A percentile compares a stretch with the other conserved stretches of the same genome.
Evolutionary conservation across 192 early-diverging fungal species (phyloP).

Genomic region (Thoreauomyces humboldtii): DNA sequence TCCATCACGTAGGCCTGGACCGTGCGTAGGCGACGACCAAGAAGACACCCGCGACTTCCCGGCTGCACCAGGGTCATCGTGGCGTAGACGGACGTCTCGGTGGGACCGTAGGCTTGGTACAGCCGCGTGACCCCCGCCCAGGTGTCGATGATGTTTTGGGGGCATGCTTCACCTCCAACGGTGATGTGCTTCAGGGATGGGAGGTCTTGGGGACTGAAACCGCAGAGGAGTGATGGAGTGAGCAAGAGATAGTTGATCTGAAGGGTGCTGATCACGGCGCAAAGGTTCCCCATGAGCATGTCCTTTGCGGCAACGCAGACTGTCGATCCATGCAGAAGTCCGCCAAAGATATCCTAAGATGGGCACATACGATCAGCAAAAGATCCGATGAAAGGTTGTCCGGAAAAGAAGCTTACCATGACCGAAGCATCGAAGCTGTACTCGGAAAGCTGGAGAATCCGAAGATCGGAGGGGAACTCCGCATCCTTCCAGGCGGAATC

Average conservation of each 20-base stretch:
- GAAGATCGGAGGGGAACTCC: neutral
- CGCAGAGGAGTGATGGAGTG: neutral
- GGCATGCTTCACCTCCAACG: neutral
- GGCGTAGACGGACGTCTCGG: neutral
- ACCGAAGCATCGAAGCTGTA: neutral
- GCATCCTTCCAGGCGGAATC: too few species aligned
- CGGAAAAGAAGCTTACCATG: too few species aligned
- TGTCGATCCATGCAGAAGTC: neutral
- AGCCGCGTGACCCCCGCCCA: conserved; percentile 4
- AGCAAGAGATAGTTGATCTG: neutral
- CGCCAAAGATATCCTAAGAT: neutral
- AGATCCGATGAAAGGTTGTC: too few species aligned
- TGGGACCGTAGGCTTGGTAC: conserved; percentile 26
- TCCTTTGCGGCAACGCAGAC: neutral
- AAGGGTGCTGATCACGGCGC: neutral
- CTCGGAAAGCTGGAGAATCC: neutral
- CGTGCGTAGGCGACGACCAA: conserved; percentile 7
- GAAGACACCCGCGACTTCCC: neutral
- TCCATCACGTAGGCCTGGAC: conserved; percentile 18
- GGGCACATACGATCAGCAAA: neutral
- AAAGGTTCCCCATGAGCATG: neutral
- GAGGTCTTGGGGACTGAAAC: neutral
- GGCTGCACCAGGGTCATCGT: neutral
- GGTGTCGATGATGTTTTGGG: neutral
- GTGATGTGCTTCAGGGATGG: neutral